Evolutionary conservation across 2,329 filamentous ascomycete genomes (phyloP).

Genomic region (Basipetospora chlamydospora): DNA sequence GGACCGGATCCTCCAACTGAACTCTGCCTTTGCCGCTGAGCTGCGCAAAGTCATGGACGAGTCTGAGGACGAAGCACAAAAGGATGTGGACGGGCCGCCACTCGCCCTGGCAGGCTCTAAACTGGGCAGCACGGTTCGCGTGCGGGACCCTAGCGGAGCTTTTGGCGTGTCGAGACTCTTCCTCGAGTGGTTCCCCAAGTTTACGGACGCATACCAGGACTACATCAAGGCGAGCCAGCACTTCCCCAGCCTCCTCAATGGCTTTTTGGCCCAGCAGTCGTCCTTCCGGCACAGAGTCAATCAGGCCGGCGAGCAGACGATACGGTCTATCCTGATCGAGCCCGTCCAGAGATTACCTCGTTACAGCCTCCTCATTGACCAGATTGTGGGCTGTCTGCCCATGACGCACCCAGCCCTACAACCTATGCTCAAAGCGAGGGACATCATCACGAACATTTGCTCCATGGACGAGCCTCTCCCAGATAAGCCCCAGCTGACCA

Average conservation of each 20-base stretch:
- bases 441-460: slow-evolving; percentile 92
- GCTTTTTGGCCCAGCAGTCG: slow-evolving; percentile 65
- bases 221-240: slow-evolving; percentile 86
- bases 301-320: slow-evolving; percentile 74
- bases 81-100: slow-evolving; percentile 53
- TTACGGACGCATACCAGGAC: slow-evolving; percentile 79
- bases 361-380: slow-evolving; percentile 92
- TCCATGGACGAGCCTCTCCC: slow-evolving; percentile 63
- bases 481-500: slow-evolving; percentile 60
- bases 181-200: slow-evolving; percentile 84
- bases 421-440: slow-evolving; percentile 71
- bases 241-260: slow-evolving; percentile 67
- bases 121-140: slow-evolving; percentile 27
- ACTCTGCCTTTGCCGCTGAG: slow-evolving; percentile 64
- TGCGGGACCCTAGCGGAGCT: slow-evolving; percentile 63
- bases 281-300: slow-evolving; percentile 70
- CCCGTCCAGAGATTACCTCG: slow-evolving; percentile 87
- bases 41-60: slow-evolving; percentile 66
- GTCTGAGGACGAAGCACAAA: slow-evolving; percentile 65
- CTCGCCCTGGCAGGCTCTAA: slow-evolving; percentile 25
- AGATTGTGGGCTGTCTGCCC: slow-evolving; percentile 76
- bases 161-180: slow-evolving; percentile 66
- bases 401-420: slow-evolving; percentile 74
- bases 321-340: slow-evolving; percentile 88
- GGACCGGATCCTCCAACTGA: slow-evolving; percentile 67